A percentile compares a stretch with the other conserved stretches of the same genome.
These are phyloP conservation scores for Hypoxylon trugodes DNA, from an alignment of 495 filamentous ascomycete species.

Conservation along the genomic window DNA sequence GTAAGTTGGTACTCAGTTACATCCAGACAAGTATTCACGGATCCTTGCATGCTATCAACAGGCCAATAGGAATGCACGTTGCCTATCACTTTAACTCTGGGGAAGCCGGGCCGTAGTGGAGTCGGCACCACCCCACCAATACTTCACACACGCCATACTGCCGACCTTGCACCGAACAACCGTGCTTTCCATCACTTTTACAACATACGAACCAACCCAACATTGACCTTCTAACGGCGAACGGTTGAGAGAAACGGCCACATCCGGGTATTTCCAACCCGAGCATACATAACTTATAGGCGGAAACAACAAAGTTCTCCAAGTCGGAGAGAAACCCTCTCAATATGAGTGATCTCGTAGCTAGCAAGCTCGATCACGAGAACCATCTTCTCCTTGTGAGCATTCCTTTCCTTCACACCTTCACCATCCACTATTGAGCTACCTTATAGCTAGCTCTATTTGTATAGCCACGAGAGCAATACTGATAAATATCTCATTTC, in stretches of 20 bases:
- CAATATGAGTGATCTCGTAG: constrained; percentile 55
- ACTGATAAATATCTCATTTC: too few species aligned
- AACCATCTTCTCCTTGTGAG: constrained; percentile 59
- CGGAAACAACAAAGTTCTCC: too few species aligned
- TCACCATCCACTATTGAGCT: background rate
- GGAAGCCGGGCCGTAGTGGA: constrained; percentile 33
- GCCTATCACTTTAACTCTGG: constrained; percentile 7
- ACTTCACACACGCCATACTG: constrained; percentile 13
- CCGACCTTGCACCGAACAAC: constrained; percentile 28
- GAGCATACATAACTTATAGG: background rate
- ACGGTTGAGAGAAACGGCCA: background rate
- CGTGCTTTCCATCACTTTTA: too few species aligned
- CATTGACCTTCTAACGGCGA: too few species aligned
- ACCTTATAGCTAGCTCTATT: background rate
- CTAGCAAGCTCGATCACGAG: constrained; percentile 56
- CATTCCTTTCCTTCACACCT: background rate
- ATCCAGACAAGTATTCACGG: too few species aligned
- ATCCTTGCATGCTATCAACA: too few species aligned
- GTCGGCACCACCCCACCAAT: constrained; percentile 8
- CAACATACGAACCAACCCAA: constrained; percentile 3
- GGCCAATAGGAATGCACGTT: background rate
- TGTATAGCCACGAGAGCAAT: background rate
- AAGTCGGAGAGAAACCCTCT: background rate
- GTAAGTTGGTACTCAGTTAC: too few species aligned
- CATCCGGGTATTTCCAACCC: background rate